A percentile compares a stretch with the other conserved stretches of the same genome.
phyloP scores from a whole-genome alignment of 306 rosid species.

The Lablab purpureus region DNA sequence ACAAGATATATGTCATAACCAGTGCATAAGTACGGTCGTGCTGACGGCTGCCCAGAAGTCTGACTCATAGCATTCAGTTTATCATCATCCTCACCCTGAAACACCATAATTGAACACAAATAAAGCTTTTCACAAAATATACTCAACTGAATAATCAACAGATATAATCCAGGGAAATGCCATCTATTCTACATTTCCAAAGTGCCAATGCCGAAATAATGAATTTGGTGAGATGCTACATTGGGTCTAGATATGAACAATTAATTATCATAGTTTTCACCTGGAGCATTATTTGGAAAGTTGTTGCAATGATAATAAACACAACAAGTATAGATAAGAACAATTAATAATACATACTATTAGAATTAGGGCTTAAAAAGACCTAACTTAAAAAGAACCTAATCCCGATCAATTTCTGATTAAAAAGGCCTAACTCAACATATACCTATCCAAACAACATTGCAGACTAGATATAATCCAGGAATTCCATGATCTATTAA shows the following conservation, averaged over 20 bases:
- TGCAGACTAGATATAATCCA: neutral
- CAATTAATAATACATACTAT: neutral
- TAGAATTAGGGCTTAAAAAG: neutral
- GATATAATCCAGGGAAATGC: conserved; percentile 21
- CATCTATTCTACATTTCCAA: conserved; percentile 24
- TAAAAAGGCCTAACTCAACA: neutral
- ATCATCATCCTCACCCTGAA: conserved; percentile 66
- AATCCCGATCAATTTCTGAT: neutral
- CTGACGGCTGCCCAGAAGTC: conserved; percentile 44
- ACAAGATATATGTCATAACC: conserved; percentile 93
- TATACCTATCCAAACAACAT: neutral
- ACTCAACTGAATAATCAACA: conserved; percentile 1
- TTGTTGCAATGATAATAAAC: neutral
- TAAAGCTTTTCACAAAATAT: conserved; percentile 26
- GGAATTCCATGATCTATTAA: neutral
- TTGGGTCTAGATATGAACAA: conserved; percentile 22
- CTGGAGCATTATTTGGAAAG: neutral
- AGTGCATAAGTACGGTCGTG: conserved; percentile 85
- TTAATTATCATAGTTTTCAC: conserved; percentile 3
- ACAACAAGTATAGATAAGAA: conserved; percentile 8
- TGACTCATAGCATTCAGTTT: conserved; percentile 48
- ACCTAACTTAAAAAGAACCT: neutral
- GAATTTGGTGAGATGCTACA: conserved; percentile 37
- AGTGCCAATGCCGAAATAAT: conserved; percentile 23
- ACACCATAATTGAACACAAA: conserved; percentile 20